These are phyloP conservation scores for Blumeria graminis DNA, from an alignment of 2,329 filamentous ascomycete genomes.

Conservation along the genomic window DNA sequence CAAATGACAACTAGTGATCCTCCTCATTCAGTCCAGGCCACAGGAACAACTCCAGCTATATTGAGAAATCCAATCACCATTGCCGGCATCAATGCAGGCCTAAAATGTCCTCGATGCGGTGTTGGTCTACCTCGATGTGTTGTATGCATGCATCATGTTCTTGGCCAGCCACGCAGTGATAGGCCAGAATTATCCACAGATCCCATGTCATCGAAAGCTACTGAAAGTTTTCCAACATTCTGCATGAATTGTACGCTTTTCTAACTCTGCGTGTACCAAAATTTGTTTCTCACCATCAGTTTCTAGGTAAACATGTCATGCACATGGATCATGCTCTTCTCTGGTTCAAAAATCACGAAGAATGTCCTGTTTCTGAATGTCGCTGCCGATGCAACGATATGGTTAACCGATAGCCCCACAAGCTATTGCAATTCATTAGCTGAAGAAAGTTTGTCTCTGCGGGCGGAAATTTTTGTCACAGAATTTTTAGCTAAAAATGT, in stretches of 20 bases:
- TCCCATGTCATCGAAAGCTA: constrained; percentile 19
- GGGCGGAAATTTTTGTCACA: no score
- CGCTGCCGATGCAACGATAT: constrained; percentile 28
- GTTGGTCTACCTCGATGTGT: constrained; percentile 42
- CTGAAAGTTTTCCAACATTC: constrained; percentile 39
- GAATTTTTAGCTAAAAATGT: no score
- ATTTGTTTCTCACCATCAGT: background rate
- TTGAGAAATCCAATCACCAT: constrained; percentile 28
- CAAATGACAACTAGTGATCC: constrained; percentile 25
- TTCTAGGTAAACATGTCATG: constrained; percentile 29
- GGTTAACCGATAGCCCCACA: background rate
- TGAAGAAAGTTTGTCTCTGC: no score
- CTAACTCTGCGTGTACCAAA: background rate
- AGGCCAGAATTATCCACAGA: constrained; percentile 27
- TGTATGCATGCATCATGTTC: constrained; percentile 39
- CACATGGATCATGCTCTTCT: constrained; percentile 42
- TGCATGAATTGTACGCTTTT: constrained; percentile 30
- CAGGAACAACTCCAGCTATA: constrained; percentile 3
- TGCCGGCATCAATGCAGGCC: constrained; percentile 32
- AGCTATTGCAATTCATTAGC: constrained; percentile 5
- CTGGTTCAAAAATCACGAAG: constrained; percentile 40
- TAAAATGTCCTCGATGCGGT: constrained; percentile 42
- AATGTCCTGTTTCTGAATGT: constrained; percentile 46
- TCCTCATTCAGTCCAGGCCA: constrained; percentile 6
- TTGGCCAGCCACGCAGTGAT: constrained; percentile 35